A percentile compares a stretch with the other conserved stretches of the same genome.
Evolutionary conservation across 2,329 filamentous ascomycete species (phyloP).

Genomic region (Sordariomycetes sp.): DNA sequence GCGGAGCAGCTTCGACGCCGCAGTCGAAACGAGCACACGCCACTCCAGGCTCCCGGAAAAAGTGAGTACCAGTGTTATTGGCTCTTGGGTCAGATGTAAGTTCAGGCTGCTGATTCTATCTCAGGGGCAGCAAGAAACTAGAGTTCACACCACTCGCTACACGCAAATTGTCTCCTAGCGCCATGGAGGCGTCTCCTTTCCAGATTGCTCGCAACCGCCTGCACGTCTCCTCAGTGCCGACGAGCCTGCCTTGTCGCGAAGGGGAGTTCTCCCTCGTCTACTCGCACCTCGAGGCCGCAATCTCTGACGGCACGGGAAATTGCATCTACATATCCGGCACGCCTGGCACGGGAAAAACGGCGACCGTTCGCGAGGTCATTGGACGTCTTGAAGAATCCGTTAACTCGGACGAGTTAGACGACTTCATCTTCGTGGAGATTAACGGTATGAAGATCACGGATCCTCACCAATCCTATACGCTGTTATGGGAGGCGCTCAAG

Average conservation of each 20-base stretch:
- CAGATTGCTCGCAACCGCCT: slow-evolving; percentile 81
- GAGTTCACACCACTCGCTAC: slow-evolving; percentile 96
- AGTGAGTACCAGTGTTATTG: slow-evolving; percentile 12
- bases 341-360: slow-evolving; percentile 93
- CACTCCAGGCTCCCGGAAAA: slow-evolving; percentile 23
- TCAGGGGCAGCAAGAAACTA: slow-evolving; percentile 54
- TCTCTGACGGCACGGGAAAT: slow-evolving; percentile 83
- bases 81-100: too few species aligned
- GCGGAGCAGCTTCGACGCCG: slow-evolving; percentile 17
- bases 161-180: slow-evolving; percentile 66
- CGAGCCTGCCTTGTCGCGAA: slow-evolving; percentile 83
- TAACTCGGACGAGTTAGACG: slow-evolving; percentile 81
- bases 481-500: slow-evolving; percentile 93
- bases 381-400: slow-evolving; percentile 83
- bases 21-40: slow-evolving; percentile 17
- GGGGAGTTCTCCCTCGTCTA: slow-evolving; percentile 89
- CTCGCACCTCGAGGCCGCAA: slow-evolving; percentile 86
- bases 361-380: slow-evolving; percentile 92
- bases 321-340: slow-evolving; percentile 99
- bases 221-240: slow-evolving; percentile 88
- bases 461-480: slow-evolving; percentile 88
- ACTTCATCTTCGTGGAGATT: slow-evolving; percentile 98
- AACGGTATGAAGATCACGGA: slow-evolving; percentile 99
- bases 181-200: slow-evolving; percentile 76
- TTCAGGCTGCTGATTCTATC: slow-evolving; percentile 29